Base-by-base conservation (phyloP, 345 rosid genomes). In the Rhizophora apiculata region DNA sequence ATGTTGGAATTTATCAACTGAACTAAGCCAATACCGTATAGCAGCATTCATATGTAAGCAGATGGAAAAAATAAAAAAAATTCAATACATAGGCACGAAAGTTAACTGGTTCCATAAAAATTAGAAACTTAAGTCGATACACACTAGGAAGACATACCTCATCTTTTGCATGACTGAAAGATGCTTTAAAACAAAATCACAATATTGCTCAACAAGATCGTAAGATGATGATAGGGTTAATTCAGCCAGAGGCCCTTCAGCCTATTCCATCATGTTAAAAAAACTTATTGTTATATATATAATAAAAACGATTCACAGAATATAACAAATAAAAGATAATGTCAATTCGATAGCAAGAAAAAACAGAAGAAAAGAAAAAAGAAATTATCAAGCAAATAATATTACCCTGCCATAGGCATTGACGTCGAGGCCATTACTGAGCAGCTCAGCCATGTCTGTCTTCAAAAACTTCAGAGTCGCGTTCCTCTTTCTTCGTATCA, bases 401-500 rank as follows among this genome's bases (percentile, higher is more conserved):
- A 43, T 13, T 78, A 95, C 99, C 81, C 98, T 82, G 74, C 85
- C 92, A 68, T 69, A 90, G 64, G 98, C 99, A 59, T 92, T 86
- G 70, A 79, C 69, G 39, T 95, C 99, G 37, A 86, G 98, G 21
- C 97, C 98, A 78, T 89, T 86, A 67, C 79, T 72, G 27, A 95
- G 81, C 72, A 95, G 92, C 88, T 92, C 98, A 73, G 96, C 98
- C 52, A 95, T 78, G 59, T 92, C 99, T 76, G 83, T 82, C 89
- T 87, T 95, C 64, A 95, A 69, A 78, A 88, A 90, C 88, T 82
- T 95, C 75, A 85, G 78, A 70, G 96, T 92, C 1, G 99, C 99
- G 31, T 72, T 89, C 74, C 88, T 84, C 82, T 92, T 95, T 80
- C 97, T 83, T 80, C 90, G 64, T 55, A 87, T 88, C 81, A 87